These are phyloP conservation scores for Fusarium acutatum DNA, from an alignment of 2,329 filamentous ascomycete genomes.

Conservation along the genomic window DNA sequence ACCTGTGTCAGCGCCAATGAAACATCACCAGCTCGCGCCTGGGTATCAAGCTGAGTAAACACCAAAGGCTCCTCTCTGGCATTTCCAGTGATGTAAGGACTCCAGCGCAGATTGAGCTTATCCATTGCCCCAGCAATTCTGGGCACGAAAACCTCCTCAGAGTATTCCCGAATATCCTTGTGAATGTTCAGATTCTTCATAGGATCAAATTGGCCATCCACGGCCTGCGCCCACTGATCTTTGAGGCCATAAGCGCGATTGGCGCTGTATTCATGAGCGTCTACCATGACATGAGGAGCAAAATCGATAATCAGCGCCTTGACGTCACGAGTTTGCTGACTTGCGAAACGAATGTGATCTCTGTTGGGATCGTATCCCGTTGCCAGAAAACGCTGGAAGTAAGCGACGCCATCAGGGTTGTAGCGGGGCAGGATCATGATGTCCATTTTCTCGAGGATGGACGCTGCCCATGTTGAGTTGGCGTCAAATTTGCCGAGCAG, in stretches of 20 bases:
- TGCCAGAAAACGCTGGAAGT: constrained; percentile 41
- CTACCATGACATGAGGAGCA: constrained; percentile 39
- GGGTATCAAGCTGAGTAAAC: constrained; percentile 40
- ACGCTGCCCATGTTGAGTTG: constrained; percentile 37
- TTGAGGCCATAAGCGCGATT: constrained; percentile 36
- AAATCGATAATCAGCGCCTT: constrained; percentile 36
- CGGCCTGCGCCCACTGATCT: constrained; percentile 35
- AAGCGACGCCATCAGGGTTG: constrained; percentile 42
- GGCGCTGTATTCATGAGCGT: constrained; percentile 41
- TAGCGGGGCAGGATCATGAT: constrained; percentile 43
- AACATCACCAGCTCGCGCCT: constrained; percentile 38
- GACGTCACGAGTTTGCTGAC: constrained; percentile 38
- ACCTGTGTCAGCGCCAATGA: constrained; percentile 39
- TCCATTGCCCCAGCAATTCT: constrained; percentile 37
- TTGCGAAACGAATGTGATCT: constrained; percentile 41
- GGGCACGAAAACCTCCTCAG: constrained; percentile 31
- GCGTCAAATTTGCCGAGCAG: constrained; percentile 42
- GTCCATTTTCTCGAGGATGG: constrained; percentile 40
- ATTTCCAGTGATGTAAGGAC: constrained; percentile 39
- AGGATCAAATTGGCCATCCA: constrained; percentile 39
- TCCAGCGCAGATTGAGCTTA: constrained; percentile 34
- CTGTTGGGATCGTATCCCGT: constrained; percentile 42
- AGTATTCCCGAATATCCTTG: constrained; percentile 38
- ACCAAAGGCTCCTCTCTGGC: constrained; percentile 20
- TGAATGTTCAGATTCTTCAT: constrained; percentile 45